Conservation (phyloP, 192 early-diverging fungal species). For the Podila epicladia region DNA sequence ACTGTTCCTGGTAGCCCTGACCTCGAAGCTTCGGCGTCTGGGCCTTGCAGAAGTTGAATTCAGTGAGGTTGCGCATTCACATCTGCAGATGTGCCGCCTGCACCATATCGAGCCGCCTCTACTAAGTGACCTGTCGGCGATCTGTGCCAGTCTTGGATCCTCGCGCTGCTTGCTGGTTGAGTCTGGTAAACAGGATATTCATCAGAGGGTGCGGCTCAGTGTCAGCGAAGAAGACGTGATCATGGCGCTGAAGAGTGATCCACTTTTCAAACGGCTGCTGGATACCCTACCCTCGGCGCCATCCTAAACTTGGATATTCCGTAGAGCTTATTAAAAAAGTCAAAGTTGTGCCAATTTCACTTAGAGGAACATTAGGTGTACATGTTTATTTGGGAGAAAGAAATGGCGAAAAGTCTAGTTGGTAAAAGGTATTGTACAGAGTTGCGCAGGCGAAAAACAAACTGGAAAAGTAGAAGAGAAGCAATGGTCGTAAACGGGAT, state of each 20-base stretch:
- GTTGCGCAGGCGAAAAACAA: not conserved
- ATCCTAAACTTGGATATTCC: not conserved
- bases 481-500: not conserved
- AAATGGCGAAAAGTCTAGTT: too few relatives aligned
- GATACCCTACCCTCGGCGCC: conserved; percentile 28
- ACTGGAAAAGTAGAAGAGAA: not conserved
- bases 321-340: not conserved
- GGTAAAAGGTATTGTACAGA: not conserved
- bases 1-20: conserved; percentile 81
- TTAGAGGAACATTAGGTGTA: too few relatives aligned
- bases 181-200: conserved; percentile 71
- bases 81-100: conserved; percentile 73
- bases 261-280: conserved; percentile 56
- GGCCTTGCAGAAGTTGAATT: conserved; percentile 82
- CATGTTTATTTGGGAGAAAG: too few relatives aligned
- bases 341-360: too few relatives aligned
- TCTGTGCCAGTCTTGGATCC: conserved; percentile 74
- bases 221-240: conserved; percentile 84
- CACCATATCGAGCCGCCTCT: conserved; percentile 68
- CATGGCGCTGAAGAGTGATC: conserved; percentile 73
- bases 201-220: conserved; percentile 74
- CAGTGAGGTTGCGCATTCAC: conserved; percentile 74
- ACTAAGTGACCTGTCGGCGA: conserved; percentile 64
- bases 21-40: conserved; percentile 65
- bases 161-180: conserved; percentile 70